Base-by-base conservation (phyloP, 805 yeast species). In the Helenozyma baotianmanensis region DNA sequence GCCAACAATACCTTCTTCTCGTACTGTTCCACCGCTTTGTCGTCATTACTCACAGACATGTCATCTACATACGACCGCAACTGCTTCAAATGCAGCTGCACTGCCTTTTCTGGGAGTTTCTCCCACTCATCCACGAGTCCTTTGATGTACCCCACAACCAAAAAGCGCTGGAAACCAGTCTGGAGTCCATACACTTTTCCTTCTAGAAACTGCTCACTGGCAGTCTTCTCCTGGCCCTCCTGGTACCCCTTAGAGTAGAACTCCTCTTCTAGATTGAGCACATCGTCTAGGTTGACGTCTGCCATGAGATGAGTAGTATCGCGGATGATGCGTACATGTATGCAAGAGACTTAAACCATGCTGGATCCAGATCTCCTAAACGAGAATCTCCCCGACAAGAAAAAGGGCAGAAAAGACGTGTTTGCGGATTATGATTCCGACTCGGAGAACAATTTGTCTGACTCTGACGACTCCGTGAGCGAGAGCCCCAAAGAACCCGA, bases 131-230 rank as follows among this genome's bases (percentile, higher is more conserved):
- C 56, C 14, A 73, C 51, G 25, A 80, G 47, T 12, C 82, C 79
- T 35, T 68, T 53, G 24, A 82, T 65, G 35, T 83, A 79, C 0
- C 97, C 97, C 1, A 88, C 52, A 0, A 84, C 51, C 2, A 85
- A 44, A 47, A 74, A 80, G 38, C 84, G 59, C 54, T 82, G 92
- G 47, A 77, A 82, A 0, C 86, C 87, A 0, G 83, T 79, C 51
- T 82, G 92, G 26, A 78, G 68, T 0, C 97, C 97, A 44, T 78
- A 80, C 50, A 85, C 87, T 50, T 80, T 82, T 1, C 96, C 97
- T 52, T 88, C 96, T 2, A 66, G 43, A 32, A 59, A 67, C 29
- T 87, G 88, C 26, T 77, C 72, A 29, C 53, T 56, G 1, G 76
- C 60, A 0, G 87, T 82, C 31, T 74, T 81, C 4, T 61, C 56